These are phyloP conservation scores for Solanum tacnaense DNA, from an alignment of 257 asterid species.

Conservation along the genomic window DNA sequence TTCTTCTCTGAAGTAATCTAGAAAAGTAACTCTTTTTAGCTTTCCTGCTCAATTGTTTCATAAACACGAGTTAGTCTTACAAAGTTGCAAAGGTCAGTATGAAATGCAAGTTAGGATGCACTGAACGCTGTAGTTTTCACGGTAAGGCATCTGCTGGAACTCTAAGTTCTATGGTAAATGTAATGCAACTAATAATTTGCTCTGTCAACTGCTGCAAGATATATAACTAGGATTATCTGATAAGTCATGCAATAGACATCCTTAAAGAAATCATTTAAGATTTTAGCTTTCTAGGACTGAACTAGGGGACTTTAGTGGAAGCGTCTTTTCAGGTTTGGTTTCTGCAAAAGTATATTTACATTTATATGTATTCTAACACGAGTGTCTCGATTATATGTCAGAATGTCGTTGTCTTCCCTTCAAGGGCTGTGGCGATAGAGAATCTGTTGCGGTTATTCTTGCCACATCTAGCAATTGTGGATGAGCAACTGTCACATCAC, in stretches of 20 bases:
- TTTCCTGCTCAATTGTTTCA: not conserved
- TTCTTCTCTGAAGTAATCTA: not conserved
- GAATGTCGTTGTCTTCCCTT: conserved; percentile 83
- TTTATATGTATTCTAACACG: conserved; percentile 3
- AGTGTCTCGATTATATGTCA: conserved; percentile 11
- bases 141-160: not conserved
- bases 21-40: not conserved
- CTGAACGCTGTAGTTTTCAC: not conserved
- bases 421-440: conserved; percentile 85
- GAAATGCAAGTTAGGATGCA: not conserved
- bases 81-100: not conserved
- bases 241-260: not conserved
- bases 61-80: not conserved
- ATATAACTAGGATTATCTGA: not conserved
- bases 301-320: not conserved
- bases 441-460: conserved; percentile 76
- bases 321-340: not conserved
- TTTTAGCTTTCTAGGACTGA: not conserved
- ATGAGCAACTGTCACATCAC: conserved; percentile 63
- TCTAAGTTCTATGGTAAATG: not conserved
- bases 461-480: conserved; percentile 87
- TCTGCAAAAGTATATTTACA: not conserved
- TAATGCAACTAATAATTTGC: not conserved
- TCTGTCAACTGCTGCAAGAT: not conserved
- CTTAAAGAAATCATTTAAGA: not conserved